A percentile compares a stretch with the other conserved stretches of the same genome.
These are phyloP conservation scores for Zoysia pacifica DNA, from an alignment of 176 grass and related monocot genomes.

Conservation along the genomic window DNA sequence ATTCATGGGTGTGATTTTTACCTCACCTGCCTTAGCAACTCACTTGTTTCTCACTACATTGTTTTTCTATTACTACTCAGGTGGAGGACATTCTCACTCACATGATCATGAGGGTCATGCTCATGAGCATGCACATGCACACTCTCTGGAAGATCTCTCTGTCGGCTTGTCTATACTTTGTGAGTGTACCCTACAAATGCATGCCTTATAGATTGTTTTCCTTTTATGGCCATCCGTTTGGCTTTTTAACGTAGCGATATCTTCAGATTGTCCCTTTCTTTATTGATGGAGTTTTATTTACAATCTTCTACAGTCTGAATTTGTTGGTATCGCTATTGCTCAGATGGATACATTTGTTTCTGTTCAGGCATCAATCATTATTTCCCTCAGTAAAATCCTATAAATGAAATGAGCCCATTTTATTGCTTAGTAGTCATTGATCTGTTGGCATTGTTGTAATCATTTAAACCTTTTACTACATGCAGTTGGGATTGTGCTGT, in stretches of 20 bases:
- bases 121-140: slow-evolving; percentile 79
- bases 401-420: slow-evolving; percentile 9
- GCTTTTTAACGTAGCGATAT: neutral
- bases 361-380: neutral
- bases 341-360: neutral
- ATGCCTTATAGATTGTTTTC: neutral
- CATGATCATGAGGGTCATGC: slow-evolving; percentile 61
- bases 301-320: slow-evolving; percentile 7
- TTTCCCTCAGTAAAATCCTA: neutral
- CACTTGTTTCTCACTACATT: slow-evolving; percentile 21
- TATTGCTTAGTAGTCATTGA: neutral
- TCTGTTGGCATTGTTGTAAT: slow-evolving; percentile 3
- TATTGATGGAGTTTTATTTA: neutral
- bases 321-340: neutral
- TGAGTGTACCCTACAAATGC: slow-evolving; percentile 53
- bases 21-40: neutral
- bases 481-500: slow-evolving; percentile 96
- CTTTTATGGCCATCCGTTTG: neutral
- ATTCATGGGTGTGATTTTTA: no score
- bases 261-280: neutral
- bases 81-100: slow-evolving; percentile 75
- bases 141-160: slow-evolving; percentile 97
- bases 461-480: slow-evolving; percentile 15
- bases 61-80: slow-evolving; percentile 48
- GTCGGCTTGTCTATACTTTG: slow-evolving; percentile 86